phyloP scores from a whole-genome alignment of 2,329 filamentous ascomycete genomes.

The Clarireedia homoeocarpa region DNA sequence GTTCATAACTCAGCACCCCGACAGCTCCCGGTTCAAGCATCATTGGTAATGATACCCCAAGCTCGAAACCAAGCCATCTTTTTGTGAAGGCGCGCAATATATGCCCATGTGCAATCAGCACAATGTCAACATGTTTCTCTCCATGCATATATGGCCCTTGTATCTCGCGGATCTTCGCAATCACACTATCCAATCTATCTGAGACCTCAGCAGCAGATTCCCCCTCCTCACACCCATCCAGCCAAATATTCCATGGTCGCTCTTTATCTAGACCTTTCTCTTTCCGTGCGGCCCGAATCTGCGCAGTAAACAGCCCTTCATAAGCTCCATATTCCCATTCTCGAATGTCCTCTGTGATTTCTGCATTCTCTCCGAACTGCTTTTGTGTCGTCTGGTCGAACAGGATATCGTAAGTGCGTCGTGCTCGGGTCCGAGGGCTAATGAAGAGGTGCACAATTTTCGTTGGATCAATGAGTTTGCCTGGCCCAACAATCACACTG shows the following conservation, averaged over 20 bases:
- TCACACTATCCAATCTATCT: slow-evolving; percentile 40
- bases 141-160: slow-evolving; percentile 38
- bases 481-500: slow-evolving; percentile 35
- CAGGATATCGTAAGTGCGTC: slow-evolving; percentile 38
- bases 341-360: slow-evolving; percentile 36
- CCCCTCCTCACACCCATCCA: slow-evolving; percentile 42
- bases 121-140: slow-evolving; percentile 38
- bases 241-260: slow-evolving; percentile 44
- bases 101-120: slow-evolving; percentile 41
- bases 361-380: slow-evolving; percentile 21
- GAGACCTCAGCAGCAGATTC: slow-evolving; percentile 42
- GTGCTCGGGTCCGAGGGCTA: slow-evolving; percentile 39
- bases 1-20: slow-evolving; percentile 32
- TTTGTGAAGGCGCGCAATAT: slow-evolving; percentile 48
- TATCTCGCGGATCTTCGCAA: slow-evolving; percentile 40
- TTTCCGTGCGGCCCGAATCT: slow-evolving; percentile 35
- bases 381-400: slow-evolving; percentile 28
- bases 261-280: slow-evolving; percentile 37
- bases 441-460: slow-evolving; percentile 37
- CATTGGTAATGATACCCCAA: slow-evolving; percentile 29
- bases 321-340: slow-evolving; percentile 46
- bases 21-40: slow-evolving; percentile 34
- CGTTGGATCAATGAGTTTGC: slow-evolving; percentile 40
- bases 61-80: slow-evolving; percentile 42
- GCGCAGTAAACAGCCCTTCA: slow-evolving; percentile 37